Evolutionary conservation across 192 early-diverging fungal species (phyloP).

Genomic region (Coemansia sp.): DNA sequence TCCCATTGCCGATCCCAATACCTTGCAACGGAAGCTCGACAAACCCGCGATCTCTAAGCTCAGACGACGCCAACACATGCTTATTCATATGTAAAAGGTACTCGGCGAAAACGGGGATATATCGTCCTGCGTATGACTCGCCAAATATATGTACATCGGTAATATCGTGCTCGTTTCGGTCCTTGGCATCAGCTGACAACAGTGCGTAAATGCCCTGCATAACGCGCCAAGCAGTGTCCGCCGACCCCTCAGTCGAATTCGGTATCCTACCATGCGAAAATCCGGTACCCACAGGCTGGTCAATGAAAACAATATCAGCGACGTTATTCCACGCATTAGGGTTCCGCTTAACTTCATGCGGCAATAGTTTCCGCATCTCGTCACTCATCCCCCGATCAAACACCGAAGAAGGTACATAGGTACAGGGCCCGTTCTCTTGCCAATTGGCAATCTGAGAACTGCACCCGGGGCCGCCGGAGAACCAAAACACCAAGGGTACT

Average conservation of each 20-base stretch:
- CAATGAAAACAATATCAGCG: constrained; percentile 63
- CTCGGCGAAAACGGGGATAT: constrained; percentile 56
- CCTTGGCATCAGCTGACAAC: constrained; percentile 17
- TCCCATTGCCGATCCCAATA: constrained; percentile 62
- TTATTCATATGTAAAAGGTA: constrained; percentile 51
- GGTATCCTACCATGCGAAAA: constrained; percentile 66
- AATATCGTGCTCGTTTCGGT: constrained; percentile 19
- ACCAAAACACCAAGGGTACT: constrained; percentile 77
- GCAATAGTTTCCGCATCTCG: constrained; percentile 48
- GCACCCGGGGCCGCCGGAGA: constrained; percentile 79
- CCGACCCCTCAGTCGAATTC: constrained; percentile 51
- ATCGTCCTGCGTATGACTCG: constrained; percentile 63
- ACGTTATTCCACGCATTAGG: constrained; percentile 71
- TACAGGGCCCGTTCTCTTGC: constrained; percentile 80
- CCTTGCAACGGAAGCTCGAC: constrained; percentile 42
- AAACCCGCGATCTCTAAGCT: constrained; percentile 33
- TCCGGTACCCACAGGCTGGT: constrained; percentile 72
- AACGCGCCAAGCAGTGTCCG: constrained; percentile 56
- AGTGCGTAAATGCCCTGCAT: constrained; percentile 52
- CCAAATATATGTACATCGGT: constrained; percentile 55
- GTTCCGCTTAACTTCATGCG: constrained; percentile 52
- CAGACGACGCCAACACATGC: constrained; percentile 9
- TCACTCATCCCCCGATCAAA: constrained; percentile 29
- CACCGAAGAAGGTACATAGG: constrained; percentile 28
- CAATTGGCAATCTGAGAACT: constrained; percentile 74